Conservation (phyloP, 106 monocot genomes). For the Allium cepa region DNA sequence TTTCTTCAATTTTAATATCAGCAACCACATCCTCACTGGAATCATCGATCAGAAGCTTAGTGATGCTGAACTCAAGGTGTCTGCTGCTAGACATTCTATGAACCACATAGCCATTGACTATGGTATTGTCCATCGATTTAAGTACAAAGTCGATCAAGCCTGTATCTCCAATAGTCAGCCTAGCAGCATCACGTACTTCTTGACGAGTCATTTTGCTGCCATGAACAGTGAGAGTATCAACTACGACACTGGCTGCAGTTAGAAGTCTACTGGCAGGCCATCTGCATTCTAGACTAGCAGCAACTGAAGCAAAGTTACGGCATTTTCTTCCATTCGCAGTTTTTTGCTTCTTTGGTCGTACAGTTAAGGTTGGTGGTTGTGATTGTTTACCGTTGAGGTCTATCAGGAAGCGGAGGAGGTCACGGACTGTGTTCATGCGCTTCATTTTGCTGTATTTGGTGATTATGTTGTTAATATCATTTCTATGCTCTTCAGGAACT, state of each 20-base stretch:
- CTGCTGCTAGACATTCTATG: constrained; percentile 58
- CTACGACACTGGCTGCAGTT: constrained; percentile 61
- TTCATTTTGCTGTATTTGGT: constrained; percentile 19
- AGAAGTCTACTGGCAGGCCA: constrained; percentile 65
- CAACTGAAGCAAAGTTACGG: constrained; percentile 47
- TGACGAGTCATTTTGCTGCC: constrained; percentile 69
- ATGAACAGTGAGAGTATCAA: constrained; percentile 35
- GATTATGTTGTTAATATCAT: constrained; percentile 15
- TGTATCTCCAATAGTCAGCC: constrained; percentile 75
- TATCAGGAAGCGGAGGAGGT: constrained; percentile 68
- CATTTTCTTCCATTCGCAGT: constrained; percentile 9
- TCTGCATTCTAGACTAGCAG: constrained; percentile 46
- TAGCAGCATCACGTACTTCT: constrained; percentile 72
- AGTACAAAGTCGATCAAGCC: constrained; percentile 93
- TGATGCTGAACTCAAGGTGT: constrained; percentile 73
- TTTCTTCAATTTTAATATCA: background rate
- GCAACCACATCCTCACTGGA: background rate
- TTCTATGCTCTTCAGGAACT: constrained; percentile 9
- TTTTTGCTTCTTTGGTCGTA: constrained; percentile 1
- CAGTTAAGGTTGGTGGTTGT: background rate
- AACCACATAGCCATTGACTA: constrained; percentile 40
- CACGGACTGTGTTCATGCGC: constrained; percentile 19
- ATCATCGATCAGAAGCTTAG: background rate
- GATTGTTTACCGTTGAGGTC: constrained; percentile 2
- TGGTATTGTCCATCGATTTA: constrained; percentile 69